Conservation (phyloP, 176 grass and related monocot species). For the Lolium perenne region DNA sequence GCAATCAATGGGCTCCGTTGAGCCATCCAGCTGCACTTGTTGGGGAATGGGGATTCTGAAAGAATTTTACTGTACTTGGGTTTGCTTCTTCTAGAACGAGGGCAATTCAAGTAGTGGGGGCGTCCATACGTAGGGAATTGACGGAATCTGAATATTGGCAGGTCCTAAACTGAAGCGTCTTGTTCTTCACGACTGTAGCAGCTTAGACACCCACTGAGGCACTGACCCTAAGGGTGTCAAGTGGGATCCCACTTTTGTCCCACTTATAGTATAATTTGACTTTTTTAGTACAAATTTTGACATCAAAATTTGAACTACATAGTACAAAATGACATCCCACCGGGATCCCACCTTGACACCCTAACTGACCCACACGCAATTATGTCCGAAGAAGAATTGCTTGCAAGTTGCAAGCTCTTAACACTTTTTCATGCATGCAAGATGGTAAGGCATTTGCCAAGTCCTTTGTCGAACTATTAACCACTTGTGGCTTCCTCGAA, state of each 20-base stretch:
- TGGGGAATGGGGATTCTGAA: constrained; percentile 35
- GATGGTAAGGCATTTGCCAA: no score
- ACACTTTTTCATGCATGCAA: not conserved
- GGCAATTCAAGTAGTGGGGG: not conserved
- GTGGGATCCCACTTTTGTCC: no score
- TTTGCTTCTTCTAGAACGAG: constrained; percentile 25
- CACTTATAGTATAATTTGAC: no score
- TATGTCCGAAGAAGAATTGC: constrained; percentile 5
- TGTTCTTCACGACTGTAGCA: not conserved
- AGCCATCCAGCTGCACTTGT: not conserved
- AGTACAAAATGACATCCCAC: no score
- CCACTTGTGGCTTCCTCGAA: no score
- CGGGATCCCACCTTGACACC: no score
- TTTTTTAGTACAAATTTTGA: no score
- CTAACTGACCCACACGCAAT: no score
- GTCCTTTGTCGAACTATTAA: no score
- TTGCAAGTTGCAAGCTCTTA: constrained; percentile 22
- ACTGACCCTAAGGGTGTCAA: no score
- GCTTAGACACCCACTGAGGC: not conserved
- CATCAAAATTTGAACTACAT: no score
- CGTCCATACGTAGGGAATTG: not conserved
- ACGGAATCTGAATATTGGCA: constrained; percentile 14
- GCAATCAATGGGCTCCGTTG: constrained; percentile 29
- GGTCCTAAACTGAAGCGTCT: not conserved
- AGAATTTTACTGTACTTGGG: not conserved